Percentiles rank a stretch among this genome's conserved stretches.
Evolutionary conservation across 1,139 yeast species (phyloP).

Genomic region (Kodamaea derodonti): DNA sequence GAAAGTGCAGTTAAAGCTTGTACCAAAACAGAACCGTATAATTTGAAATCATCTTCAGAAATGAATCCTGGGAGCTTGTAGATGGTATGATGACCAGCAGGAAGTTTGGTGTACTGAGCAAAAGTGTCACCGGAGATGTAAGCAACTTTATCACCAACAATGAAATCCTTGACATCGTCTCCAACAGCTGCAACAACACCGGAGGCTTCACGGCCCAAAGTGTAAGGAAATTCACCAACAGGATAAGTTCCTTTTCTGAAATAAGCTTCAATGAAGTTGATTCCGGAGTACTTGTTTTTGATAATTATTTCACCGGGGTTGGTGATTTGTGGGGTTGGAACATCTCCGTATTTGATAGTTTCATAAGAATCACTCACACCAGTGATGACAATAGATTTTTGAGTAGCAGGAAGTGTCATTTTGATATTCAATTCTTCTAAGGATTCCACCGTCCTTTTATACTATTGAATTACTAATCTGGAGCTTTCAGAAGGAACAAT

Average conservation of each 20-base stretch:
- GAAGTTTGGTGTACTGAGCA: conserved; percentile 64
- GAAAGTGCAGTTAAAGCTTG: conserved; percentile 82
- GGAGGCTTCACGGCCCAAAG: conserved; percentile 80
- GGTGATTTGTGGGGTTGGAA: conserved; percentile 54
- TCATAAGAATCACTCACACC: conserved; percentile 41
- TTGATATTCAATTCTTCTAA: too few species aligned
- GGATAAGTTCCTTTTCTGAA: conserved; percentile 77
- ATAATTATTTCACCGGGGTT: conserved; percentile 56
- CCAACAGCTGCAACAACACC: conserved; percentile 76
- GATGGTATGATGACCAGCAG: conserved; percentile 27
- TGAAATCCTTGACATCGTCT: conserved; percentile 46
- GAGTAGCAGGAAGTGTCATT: conserved; percentile 53
- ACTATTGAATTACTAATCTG: too few species aligned
- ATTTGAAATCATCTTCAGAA: conserved; percentile 44
- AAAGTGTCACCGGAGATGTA: conserved; percentile 52
- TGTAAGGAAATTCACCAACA: conserved; percentile 45
- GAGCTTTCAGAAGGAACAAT: too few species aligned
- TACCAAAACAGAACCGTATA: conserved; percentile 57
- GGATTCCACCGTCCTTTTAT: too few species aligned
- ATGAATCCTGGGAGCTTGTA: conserved; percentile 48
- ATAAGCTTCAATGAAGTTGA: conserved; percentile 80
- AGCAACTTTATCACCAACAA: conserved; percentile 72
- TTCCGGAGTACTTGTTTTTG: conserved; percentile 70
- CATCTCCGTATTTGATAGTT: conserved; percentile 42
- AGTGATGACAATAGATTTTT: conserved; percentile 54